Percentiles rank a stretch among this genome's conserved stretches.
These are phyloP conservation scores for Sisymbrium altissimum DNA, from an alignment of 345 rosid genomes.

Conservation along the genomic window DNA sequence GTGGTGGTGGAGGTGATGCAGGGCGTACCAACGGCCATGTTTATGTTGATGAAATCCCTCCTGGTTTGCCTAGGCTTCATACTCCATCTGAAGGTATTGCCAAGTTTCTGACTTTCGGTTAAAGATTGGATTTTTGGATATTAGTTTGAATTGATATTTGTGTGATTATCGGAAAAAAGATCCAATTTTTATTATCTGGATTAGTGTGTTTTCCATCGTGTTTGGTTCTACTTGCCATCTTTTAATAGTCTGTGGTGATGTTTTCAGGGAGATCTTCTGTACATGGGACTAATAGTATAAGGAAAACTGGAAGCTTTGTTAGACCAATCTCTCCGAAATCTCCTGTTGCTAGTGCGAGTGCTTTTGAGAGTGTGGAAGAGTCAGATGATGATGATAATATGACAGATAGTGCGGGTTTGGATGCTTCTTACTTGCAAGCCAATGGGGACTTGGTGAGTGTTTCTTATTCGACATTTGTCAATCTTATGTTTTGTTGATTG, in stretches of 20 bases:
- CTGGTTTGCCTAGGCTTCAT: conserved; percentile 79
- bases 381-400: conserved; percentile 91
- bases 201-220: background rate
- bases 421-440: conserved; percentile 55
- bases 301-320: conserved; percentile 58
- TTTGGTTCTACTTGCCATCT: background rate
- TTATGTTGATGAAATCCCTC: conserved; percentile 69
- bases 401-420: conserved; percentile 58
- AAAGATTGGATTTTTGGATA: background rate
- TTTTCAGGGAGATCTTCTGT: conserved; percentile 60
- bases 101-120: conserved; percentile 17
- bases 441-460: conserved; percentile 89
- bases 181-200: background rate
- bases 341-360: conserved; percentile 92
- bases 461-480: background rate
- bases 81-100: conserved; percentile 75
- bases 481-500: background rate
- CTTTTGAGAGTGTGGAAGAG: conserved; percentile 85
- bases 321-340: conserved; percentile 92
- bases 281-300: conserved; percentile 44
- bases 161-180: background rate
- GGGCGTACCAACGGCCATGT: conserved; percentile 58
- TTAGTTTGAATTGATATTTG: background rate
- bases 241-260: background rate
- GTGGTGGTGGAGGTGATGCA: conserved; percentile 44